These are phyloP conservation scores for Tephrocybe sp. DNA, from an alignment of 768 basidiomycete species.

Conservation along the genomic window DNA sequence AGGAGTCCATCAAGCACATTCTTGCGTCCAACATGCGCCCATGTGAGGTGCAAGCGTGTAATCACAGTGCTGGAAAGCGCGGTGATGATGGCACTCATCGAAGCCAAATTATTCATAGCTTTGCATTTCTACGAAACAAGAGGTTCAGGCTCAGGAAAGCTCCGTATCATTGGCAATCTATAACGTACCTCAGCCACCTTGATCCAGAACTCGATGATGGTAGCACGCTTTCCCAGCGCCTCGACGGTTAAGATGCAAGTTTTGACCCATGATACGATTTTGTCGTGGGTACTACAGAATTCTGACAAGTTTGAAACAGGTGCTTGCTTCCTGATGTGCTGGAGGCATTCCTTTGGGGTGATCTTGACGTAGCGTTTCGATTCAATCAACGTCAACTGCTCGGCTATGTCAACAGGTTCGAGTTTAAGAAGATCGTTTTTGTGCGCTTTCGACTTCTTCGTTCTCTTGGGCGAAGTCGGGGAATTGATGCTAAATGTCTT, in stretches of 20 bases:
- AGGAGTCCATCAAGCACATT: constrained; percentile 50
- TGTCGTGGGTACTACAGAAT: constrained; percentile 63
- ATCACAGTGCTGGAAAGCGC: constrained; percentile 63
- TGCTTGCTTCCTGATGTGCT: constrained; percentile 48
- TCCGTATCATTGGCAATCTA: no score
- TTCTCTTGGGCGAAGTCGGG: constrained; percentile 30
- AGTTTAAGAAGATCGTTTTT: constrained; percentile 65
- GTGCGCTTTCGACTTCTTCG: constrained; percentile 47
- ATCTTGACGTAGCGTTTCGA: constrained; percentile 68
- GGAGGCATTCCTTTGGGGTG: constrained; percentile 71
- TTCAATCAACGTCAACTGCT: constrained; percentile 81
- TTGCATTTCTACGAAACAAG: constrained; percentile 55
- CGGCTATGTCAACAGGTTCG: constrained; percentile 69
- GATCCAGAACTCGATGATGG: constrained; percentile 72
- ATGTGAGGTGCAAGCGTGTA: constrained; percentile 57
- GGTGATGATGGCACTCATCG: constrained; percentile 65
- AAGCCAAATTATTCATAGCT: constrained; percentile 61
- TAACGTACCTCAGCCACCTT: constrained; percentile 67
- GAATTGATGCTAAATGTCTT: constrained; percentile 43
- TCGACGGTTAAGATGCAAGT: constrained; percentile 56
- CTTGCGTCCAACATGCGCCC: constrained; percentile 61
- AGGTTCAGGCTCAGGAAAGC: no score
- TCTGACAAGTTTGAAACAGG: constrained; percentile 42
- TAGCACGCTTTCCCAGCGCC: constrained; percentile 50
- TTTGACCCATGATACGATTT: constrained; percentile 67